Base-by-base conservation (phyloP, 805 yeast species). In the Aciculoconidium aculeatum region DNA sequence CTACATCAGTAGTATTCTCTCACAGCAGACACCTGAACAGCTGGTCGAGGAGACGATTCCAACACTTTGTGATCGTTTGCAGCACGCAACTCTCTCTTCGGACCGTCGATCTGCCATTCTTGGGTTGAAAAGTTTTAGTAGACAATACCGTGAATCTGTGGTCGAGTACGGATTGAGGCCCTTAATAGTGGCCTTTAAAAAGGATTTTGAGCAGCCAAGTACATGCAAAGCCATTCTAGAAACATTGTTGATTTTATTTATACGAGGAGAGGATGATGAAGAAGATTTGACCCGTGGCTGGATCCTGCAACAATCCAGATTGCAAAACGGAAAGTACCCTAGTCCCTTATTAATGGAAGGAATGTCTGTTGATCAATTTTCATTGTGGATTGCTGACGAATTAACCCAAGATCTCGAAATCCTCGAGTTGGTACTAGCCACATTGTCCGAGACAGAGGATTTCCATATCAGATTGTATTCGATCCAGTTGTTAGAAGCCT, bases 301-400 rank as follows among this genome's bases (percentile, higher is more conserved):
- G 83, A 75, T 82, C 37, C 75, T 84, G 14, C 79, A 77, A 51
- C 83, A 80, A 55, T 74, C 88, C 12, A 65, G 94, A 39, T 44
- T 72, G 13, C 80, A 77, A 46, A 79, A 80, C 55, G 90, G 90
- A 8, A 80, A 80, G 45, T 82, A 81, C 41, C 85, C 88, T 0
- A 77, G 87, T 3, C 92, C 92, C 3, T 57, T 77, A 11, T 59
- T 76, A 15, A 57, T 72, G 53, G 75, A 70, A 28, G 71, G 72
- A 23, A 69, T 67, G 3, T 56, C 63, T 4, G 72, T 76, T 8
- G 97, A 88, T 50, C 94, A 86, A 46, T 83, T 92, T 41, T 83
- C 96, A 1, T 58, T 88, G 32, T 88, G 96, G 95, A 83, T 92
- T 17, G 86, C 97, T 0, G 98, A 92, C 55, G 96, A 86, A 46